Evolutionary conservation across 2,329 filamentous ascomycete species (phyloP), one percentile per base, ranked within the genome.

Genomic region (Venturia pyrina): DNA sequence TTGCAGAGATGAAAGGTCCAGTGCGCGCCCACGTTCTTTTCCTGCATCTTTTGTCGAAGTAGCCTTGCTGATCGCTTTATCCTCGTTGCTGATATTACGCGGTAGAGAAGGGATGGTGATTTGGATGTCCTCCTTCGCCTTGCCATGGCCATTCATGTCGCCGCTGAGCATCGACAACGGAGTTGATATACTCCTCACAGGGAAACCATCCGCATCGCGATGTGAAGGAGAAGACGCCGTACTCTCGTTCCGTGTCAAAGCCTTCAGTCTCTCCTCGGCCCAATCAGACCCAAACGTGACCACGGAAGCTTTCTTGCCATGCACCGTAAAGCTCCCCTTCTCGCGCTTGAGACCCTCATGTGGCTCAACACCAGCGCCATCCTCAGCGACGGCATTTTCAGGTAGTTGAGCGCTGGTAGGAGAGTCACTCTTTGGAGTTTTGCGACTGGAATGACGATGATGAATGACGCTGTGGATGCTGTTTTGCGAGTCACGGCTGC

Each of bases 261-360:
- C 71, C 70, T 76, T 77, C 28, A 78, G 66, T 37, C 75, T 69
- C 69, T 77, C 75, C 64, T 77, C 76, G 72, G 93, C 88, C 79
- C 96, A 87, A 71, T 96, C 93, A n/a, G 88, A 87, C 10, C 93
- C 92, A 74, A 99, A 96, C n/a, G 91, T 96, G 70, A 99, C 91
- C 66, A 99, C 90, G 0, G 92, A 96, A 2, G 95, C 95, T 77
- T 99, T 98, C 80, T 98, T 99, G 68, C 95, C 93, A 73, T 99
- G 95, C 4, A 99, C 88, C 4, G 95, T 96, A 75, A 99, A 99
- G 71, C 91, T 96, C 5, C 91, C 91, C 15, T 90, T 86, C 15
- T 89, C 89, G 61, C 95, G 87, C 7, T 89, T 82, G 15, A 99
- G 81, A 13, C 89, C 87, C 70, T 61, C 59, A 5, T 28, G 41